A percentile compares a stretch with the other conserved stretches of the same genome.
These are phyloP conservation scores for Trichophyton benhamiae DNA, from an alignment of 2,329 filamentous ascomycete genomes.

Conservation along the genomic window DNA sequence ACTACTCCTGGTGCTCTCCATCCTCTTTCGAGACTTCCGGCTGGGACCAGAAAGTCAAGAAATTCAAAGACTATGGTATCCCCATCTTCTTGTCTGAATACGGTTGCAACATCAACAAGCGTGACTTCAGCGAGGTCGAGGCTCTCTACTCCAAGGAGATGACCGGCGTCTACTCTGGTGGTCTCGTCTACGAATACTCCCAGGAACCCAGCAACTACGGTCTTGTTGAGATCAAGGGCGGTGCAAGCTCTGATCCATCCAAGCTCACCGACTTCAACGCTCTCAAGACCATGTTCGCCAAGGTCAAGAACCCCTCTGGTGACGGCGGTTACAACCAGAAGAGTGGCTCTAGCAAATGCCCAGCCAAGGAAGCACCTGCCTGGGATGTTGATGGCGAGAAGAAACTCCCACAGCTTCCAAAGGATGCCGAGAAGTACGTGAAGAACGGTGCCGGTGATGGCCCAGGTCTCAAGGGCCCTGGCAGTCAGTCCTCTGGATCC, in stretches of 20 bases:
- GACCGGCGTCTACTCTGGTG: constrained; percentile 84
- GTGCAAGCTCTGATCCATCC: constrained; percentile 33
- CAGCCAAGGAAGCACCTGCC: constrained; percentile 37
- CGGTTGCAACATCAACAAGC: constrained; percentile 73
- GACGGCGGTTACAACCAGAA: constrained; percentile 48
- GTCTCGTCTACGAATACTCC: constrained; percentile 91
- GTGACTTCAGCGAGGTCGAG: constrained; percentile 66
- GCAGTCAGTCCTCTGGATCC: constrained; percentile 45
- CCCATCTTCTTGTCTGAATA: constrained; percentile 93
- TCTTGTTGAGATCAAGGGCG: constrained; percentile 54
- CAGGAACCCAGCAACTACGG: constrained; percentile 68
- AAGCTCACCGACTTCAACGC: constrained; percentile 52
- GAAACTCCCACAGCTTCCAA: constrained; percentile 45
- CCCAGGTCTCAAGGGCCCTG: constrained; percentile 42
- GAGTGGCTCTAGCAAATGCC: constrained; percentile 43
- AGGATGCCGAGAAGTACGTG: constrained; percentile 44
- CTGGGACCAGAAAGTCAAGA: constrained; percentile 80
- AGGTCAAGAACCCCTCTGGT: constrained; percentile 41
- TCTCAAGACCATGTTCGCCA: constrained; percentile 40
- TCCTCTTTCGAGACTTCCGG: constrained; percentile 65
- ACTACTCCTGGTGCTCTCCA: constrained; percentile 62
- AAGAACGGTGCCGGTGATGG: constrained; percentile 46
- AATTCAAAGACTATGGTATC: constrained; percentile 73
- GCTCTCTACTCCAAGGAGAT: constrained; percentile 73
- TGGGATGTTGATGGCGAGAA: constrained; percentile 45